These are phyloP conservation scores for Linnemannia exigua DNA, from an alignment of 192 early-diverging fungal genomes.

Conservation along the genomic window DNA sequence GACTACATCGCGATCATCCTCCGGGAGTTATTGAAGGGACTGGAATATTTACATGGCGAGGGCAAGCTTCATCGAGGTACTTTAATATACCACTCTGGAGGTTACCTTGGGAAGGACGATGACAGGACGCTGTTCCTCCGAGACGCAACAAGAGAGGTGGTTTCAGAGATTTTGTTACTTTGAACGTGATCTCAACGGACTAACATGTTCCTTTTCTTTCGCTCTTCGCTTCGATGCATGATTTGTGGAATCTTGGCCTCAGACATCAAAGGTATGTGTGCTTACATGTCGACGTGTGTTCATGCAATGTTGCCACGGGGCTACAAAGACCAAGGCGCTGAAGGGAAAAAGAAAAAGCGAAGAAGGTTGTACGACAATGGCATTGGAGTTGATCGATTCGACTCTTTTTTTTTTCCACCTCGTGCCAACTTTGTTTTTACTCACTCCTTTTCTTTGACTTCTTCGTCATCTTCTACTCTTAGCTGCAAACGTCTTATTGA, in stretches of 20 bases:
- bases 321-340: background rate
- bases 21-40: slow-evolving; percentile 87
- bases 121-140: background rate
- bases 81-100: background rate
- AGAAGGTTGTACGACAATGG: background rate
- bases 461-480: slow-evolving; percentile 1
- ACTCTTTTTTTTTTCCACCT: background rate
- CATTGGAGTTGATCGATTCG: background rate
- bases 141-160: background rate
- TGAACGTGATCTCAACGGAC: background rate
- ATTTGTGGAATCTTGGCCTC: slow-evolving; percentile 18
- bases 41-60: slow-evolving; percentile 94
- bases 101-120: background rate
- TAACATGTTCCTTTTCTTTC: slow-evolving; percentile 1
- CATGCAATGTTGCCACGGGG: slow-evolving; percentile 8
- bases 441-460: background rate
- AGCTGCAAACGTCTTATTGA: slow-evolving; percentile 88
- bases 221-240: slow-evolving; percentile 10
- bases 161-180: background rate
- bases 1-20: slow-evolving; percentile 94
- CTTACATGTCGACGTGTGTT: background rate
- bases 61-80: slow-evolving; percentile 88
- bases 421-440: background rate
- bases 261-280: slow-evolving; percentile 88
- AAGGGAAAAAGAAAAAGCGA: background rate